Base-by-base conservation (phyloP, 129 eudicot species). In the Flaveria trinervia region DNA sequence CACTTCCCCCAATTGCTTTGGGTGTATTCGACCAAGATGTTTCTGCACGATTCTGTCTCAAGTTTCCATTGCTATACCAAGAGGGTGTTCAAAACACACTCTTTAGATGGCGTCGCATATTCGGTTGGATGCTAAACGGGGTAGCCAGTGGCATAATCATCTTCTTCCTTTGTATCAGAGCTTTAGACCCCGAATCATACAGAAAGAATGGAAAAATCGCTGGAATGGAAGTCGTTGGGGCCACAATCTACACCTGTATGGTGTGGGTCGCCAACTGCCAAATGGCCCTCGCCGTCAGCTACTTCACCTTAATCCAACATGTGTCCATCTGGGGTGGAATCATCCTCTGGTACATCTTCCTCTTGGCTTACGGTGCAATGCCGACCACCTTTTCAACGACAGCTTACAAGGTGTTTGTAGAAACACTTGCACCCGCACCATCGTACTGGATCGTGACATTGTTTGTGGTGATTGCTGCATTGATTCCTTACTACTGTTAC, bases 11-110 rank as follows among this genome's bases (percentile, higher is more conserved):
- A 36, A 84, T 94, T 71, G 98, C 98, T 30, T 41, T 87, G 83
- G 97, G 98, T 11, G 97, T 94, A 65, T 89, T 94, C 39, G 98
- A 94, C 78, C 97, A 94, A 73, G 98, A 94, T 55, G 98, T 91
- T 14, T 94, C 97, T 15, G 93, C 98, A 36, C 77, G 86, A 22
- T 86, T 76, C 74, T 94, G 96, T 71, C 93, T 91, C 55, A 91
- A 91, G 97, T 91, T 87, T 64, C 98, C 97, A 6, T 78, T 89
- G 73, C 83, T 94, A 20, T 94, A 94, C 84, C 98, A 94, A 94
- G 97, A 94, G 86, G 98, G 98, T 23, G 91, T 91, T 12, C 96
- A 89, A 64, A 86, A 94, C 79, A 72, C 84, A 67, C 93, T 94
- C 30, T 94, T 94, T 79, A 83, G 90, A 81, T 94, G 98, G 98